These are phyloP conservation scores for Viola pubescens DNA, from an alignment of 441 rosid genomes.

Conservation along the genomic window DNA sequence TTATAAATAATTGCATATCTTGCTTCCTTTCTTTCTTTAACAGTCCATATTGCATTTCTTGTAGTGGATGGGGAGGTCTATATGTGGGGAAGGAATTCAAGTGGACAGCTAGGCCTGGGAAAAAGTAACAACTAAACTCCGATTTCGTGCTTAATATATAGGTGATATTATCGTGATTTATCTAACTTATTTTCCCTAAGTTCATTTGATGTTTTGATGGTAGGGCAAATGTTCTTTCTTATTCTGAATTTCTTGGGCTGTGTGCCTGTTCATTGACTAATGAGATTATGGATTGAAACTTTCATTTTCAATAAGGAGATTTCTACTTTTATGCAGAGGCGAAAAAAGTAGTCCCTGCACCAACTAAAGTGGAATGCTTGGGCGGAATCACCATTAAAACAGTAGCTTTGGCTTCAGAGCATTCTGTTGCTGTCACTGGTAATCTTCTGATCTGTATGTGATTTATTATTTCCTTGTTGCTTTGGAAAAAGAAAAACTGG, in stretches of 20 bases:
- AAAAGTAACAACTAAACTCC: constrained; percentile 43
- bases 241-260: not conserved
- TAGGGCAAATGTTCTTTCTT: not conserved
- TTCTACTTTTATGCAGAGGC: constrained; percentile 45
- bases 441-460: constrained; percentile 17
- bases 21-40: not conserved
- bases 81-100: constrained; percentile 90
- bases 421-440: constrained; percentile 85
- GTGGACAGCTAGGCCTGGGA: constrained; percentile 95
- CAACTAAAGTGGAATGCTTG: constrained; percentile 72
- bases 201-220: constrained; percentile 5
- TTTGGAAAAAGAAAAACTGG: not conserved
- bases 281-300: constrained; percentile 6
- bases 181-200: not conserved
- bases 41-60: constrained; percentile 15
- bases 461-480: not conserved
- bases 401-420: constrained; percentile 85
- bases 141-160: constrained; percentile 3
- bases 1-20: too few species aligned
- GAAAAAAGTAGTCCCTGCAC: constrained; percentile 39
- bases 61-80: constrained; percentile 83
- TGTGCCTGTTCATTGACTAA: not conserved
- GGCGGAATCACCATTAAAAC: constrained; percentile 52
- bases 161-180: constrained; percentile 5
- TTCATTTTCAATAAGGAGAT: constrained; percentile 6